These are phyloP conservation scores for Coemansia sp. DNA, from an alignment of 192 early-diverging fungal species.

Conservation along the genomic window DNA sequence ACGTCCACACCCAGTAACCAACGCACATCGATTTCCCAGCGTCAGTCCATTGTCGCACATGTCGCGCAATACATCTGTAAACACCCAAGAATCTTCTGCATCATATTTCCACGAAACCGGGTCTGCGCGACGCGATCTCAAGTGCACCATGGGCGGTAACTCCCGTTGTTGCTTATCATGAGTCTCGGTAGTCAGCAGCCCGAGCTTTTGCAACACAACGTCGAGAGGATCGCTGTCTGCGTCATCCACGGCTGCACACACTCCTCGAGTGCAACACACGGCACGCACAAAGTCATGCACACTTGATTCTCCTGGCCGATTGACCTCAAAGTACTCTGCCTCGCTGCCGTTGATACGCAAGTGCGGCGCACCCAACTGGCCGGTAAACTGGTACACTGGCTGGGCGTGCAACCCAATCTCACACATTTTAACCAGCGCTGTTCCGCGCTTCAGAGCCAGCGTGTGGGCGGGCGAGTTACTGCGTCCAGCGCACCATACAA, in stretches of 20 bases:
- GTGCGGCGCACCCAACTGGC: slow-evolving; percentile 78
- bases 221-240: slow-evolving; percentile 9
- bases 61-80: slow-evolving; percentile 67
- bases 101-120: slow-evolving; percentile 66
- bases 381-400: slow-evolving; percentile 87
- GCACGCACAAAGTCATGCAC: slow-evolving; percentile 21
- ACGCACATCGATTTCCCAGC: slow-evolving; percentile 71
- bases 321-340: slow-evolving; percentile 23
- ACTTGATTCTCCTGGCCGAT: slow-evolving; percentile 17
- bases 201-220: slow-evolving; percentile 26
- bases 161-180: not conserved
- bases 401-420: slow-evolving; percentile 62
- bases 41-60: slow-evolving; percentile 81
- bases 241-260: not conserved
- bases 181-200: slow-evolving; percentile 1
- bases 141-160: slow-evolving; percentile 65
- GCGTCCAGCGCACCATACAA: slow-evolving; percentile 64
- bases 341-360: slow-evolving; percentile 23
- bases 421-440: slow-evolving; percentile 76
- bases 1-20: slow-evolving; percentile 87
- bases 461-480: slow-evolving; percentile 70
- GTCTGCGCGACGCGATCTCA: slow-evolving; percentile 63
- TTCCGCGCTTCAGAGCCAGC: slow-evolving; percentile 70
- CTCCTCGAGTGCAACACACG: not conserved
- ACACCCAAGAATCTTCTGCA: slow-evolving; percentile 64